A percentile compares a stretch with the other conserved stretches of the same genome.
Evolutionary conservation across 2,329 filamentous ascomycete species (phyloP).

Genomic region (Arthrobotrys conoides): DNA sequence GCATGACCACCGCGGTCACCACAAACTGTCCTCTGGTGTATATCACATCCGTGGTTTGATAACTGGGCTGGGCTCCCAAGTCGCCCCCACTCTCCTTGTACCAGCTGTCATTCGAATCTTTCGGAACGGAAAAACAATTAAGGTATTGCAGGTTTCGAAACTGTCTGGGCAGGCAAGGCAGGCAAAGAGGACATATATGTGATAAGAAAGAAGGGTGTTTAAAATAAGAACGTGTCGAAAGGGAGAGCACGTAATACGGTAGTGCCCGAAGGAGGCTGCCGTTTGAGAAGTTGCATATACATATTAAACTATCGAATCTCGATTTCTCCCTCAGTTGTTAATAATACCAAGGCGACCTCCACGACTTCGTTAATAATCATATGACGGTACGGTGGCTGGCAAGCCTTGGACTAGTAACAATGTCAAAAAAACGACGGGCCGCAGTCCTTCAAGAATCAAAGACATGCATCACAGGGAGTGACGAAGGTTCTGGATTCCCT

Average conservation of each 20-base stretch:
- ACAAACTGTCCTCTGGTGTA: slow-evolving; percentile 19
- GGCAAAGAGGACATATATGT: slow-evolving; percentile 9
- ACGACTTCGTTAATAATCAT: slow-evolving; percentile 19
- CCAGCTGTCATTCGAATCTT: not conserved
- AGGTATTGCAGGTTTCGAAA: slow-evolving; percentile 56
- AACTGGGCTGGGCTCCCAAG: slow-evolving; percentile 16
- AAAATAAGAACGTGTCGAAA: slow-evolving; percentile 26
- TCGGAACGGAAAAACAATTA: slow-evolving; percentile 61
- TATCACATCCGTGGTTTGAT: slow-evolving; percentile 28
- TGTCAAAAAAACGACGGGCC: slow-evolving; percentile 35
- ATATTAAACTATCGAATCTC: not conserved
- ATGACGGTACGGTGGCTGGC: slow-evolving; percentile 15
- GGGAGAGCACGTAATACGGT: slow-evolving; percentile 18
- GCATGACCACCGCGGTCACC: slow-evolving; percentile 22
- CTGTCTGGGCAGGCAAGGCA: slow-evolving; percentile 18
- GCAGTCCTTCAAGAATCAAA: slow-evolving; percentile 32
- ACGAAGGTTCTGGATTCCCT: slow-evolving; percentile 26
- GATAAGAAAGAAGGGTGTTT: slow-evolving; percentile 18
- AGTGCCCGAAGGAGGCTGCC: slow-evolving; percentile 24
- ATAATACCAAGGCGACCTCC: slow-evolving; percentile 29
- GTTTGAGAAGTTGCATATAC: slow-evolving; percentile 27
- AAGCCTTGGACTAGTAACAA: slow-evolving; percentile 20
- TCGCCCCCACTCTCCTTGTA: slow-evolving; percentile 36
- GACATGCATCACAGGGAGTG: slow-evolving; percentile 16
- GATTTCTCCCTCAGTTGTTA: slow-evolving; percentile 2